Evolutionary conservation across 1,139 yeast species (phyloP).

Genomic region (Kodamaea fungicola): DNA sequence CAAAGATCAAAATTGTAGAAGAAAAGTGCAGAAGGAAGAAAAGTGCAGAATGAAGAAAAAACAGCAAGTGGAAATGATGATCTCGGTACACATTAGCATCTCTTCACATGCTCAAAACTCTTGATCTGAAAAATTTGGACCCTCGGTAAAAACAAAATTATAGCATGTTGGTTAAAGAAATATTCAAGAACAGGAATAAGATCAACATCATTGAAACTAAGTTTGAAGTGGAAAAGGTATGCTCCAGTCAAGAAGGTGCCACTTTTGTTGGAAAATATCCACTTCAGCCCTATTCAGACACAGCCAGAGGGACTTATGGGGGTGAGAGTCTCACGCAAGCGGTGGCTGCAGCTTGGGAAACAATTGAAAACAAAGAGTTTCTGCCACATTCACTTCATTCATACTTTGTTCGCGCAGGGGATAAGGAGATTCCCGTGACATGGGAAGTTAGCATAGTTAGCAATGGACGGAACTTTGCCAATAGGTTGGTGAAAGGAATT

Average conservation of each 20-base stretch:
- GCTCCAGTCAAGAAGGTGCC: slow-evolving; percentile 6
- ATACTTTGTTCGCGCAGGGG: slow-evolving; percentile 40
- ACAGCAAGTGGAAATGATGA: too few relatives aligned
- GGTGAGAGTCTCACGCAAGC: slow-evolving; percentile 39
- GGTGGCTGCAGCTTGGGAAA: slow-evolving; percentile 37
- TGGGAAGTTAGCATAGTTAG: slow-evolving; percentile 33
- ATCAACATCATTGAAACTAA: slow-evolving; percentile 18
- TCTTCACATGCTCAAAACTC: too few relatives aligned
- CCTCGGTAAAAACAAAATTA: not conserved
- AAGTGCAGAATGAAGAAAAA: too few relatives aligned
- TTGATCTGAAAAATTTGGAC: not conserved
- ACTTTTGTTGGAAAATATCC: slow-evolving; percentile 33
- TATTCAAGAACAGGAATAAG: not conserved
- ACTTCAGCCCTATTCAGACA: slow-evolving; percentile 28
- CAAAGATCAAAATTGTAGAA: too few relatives aligned
- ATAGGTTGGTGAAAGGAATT: slow-evolving; percentile 33
- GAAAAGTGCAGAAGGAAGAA: too few relatives aligned
- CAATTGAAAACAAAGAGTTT: slow-evolving; percentile 26
- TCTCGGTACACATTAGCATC: too few relatives aligned
- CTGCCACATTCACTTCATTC: slow-evolving; percentile 40
- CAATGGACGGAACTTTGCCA: slow-evolving; percentile 35
- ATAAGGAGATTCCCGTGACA: slow-evolving; percentile 24
- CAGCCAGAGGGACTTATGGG: slow-evolving; percentile 38
- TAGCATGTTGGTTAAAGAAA: not conserved
- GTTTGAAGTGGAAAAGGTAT: slow-evolving; percentile 14